These are phyloP conservation scores for Alternaria viburni DNA, from an alignment of 2,329 filamentous ascomycete species.

Conservation along the genomic window DNA sequence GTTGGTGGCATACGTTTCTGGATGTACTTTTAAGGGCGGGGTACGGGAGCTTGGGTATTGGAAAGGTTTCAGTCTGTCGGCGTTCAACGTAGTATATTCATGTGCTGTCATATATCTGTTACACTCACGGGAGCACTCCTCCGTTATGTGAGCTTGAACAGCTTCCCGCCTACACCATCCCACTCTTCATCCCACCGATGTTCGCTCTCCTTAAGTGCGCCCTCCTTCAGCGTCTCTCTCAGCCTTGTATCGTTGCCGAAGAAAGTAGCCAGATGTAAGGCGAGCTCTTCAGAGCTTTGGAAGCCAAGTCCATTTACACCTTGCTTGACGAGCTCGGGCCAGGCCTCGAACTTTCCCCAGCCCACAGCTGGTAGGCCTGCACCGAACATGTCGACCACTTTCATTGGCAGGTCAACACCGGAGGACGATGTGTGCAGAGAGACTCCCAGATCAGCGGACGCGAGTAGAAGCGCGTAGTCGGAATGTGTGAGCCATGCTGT, in stretches of 20 bases:
- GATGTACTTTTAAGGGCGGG: not conserved
- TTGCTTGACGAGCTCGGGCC: conserved; percentile 88
- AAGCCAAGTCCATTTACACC: conserved; percentile 88
- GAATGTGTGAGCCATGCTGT: conserved; percentile 85
- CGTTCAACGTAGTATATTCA: not conserved
- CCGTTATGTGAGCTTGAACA: conserved; percentile 56
- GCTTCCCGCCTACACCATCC: conserved; percentile 77
- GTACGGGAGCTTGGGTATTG: not conserved
- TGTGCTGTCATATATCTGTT: not conserved
- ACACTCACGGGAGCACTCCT: too few species aligned
- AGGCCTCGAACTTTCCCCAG: conserved; percentile 85
- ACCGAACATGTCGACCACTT: conserved; percentile 99
- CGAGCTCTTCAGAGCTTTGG: conserved; percentile 70
- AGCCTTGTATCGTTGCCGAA: conserved; percentile 63
- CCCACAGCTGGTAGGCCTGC: conserved; percentile 89
- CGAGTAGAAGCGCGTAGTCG: conserved; percentile 85
- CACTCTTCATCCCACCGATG: conserved; percentile 92
- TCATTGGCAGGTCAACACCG: conserved; percentile 97
- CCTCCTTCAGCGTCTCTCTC: conserved; percentile 67
- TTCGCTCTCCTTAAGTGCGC: conserved; percentile 75
- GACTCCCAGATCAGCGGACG: conserved; percentile 85
- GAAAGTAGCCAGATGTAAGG: conserved; percentile 67
- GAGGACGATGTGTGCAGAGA: conserved; percentile 93
- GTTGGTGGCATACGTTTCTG: not conserved
- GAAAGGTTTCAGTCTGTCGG: not conserved